Evolutionary conservation across 352 stramenopile species (phyloP).

Genomic region (Peronospora tabacina): DNA sequence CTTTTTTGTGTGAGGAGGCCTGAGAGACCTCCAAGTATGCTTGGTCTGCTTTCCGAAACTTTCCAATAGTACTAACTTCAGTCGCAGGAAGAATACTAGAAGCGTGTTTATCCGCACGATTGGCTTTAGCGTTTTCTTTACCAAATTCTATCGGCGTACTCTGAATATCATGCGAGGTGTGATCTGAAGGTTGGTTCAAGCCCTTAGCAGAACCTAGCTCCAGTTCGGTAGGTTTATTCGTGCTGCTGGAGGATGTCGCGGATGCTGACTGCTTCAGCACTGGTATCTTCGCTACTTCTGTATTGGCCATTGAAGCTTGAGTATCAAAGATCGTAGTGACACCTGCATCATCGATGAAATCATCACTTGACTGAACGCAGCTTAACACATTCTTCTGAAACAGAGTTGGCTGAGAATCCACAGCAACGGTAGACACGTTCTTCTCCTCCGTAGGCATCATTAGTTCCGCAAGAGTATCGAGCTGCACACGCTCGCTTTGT

Average conservation of each 20-base stretch:
- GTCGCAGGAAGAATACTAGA: neutral
- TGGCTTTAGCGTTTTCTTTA: neutral
- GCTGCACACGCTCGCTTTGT: constrained; percentile 1
- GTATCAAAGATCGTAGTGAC: neutral
- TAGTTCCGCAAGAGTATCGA: neutral
- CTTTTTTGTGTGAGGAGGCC: constrained; percentile 9
- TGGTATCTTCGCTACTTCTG: neutral
- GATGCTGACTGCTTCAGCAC: neutral
- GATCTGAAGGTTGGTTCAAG: neutral
- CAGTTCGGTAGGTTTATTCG: constrained; percentile 2
- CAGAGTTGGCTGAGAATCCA: neutral
- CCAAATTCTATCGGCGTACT: neutral
- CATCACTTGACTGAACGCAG: neutral
- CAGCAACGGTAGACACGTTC: neutral
- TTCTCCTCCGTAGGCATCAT: neutral
- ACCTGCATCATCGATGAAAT: neutral
- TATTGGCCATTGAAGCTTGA: neutral
- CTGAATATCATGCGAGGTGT: neutral
- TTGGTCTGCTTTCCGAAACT: constrained; percentile 12
- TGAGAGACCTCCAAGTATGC: constrained; percentile 7
- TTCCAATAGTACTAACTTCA: neutral
- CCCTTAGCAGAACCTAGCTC: neutral
- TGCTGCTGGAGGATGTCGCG: neutral
- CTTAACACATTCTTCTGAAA: neutral
- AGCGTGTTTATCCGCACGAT: neutral